Evolutionary conservation across 225 moss, liverwort and hornwort species (phyloP).

Genomic region (Climacium dendroides): DNA sequence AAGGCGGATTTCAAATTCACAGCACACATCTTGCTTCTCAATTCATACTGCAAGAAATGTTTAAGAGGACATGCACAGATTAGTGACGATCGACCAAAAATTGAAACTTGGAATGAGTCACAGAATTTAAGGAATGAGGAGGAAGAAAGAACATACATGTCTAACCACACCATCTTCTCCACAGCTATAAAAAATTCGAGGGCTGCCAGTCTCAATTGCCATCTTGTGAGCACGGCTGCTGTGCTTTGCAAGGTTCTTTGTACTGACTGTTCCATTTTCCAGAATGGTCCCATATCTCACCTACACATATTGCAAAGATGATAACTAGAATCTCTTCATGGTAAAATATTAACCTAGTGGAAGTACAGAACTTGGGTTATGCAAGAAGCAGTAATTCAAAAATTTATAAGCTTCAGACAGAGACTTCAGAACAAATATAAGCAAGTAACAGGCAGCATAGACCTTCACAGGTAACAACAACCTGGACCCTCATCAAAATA

Average conservation of each 20-base stretch:
- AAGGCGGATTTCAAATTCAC: neutral
- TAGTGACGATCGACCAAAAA: neutral
- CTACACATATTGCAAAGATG: constrained; percentile 12
- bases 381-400: neutral
- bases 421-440: neutral
- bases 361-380: neutral
- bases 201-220: constrained; percentile 78
- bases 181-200: constrained; percentile 66
- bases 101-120: neutral
- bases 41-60: neutral
- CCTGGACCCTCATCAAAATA: neutral
- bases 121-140: neutral
- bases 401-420: neutral
- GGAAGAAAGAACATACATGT: constrained; percentile 16
- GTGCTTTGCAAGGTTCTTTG: constrained; percentile 67
- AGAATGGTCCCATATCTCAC: constrained; percentile 65
- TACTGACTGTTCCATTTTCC: constrained; percentile 58
- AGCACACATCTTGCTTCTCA: neutral
- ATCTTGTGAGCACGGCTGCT: constrained; percentile 62
- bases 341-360: neutral
- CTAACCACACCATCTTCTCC: constrained; percentile 53
- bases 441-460: neutral
- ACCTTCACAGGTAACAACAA: neutral
- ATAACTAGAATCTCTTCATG: neutral
- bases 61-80: neutral